phyloP scores from a whole-genome alignment of 768 basidiomycete genomes.

The Tephrocybe rancida region DNA sequence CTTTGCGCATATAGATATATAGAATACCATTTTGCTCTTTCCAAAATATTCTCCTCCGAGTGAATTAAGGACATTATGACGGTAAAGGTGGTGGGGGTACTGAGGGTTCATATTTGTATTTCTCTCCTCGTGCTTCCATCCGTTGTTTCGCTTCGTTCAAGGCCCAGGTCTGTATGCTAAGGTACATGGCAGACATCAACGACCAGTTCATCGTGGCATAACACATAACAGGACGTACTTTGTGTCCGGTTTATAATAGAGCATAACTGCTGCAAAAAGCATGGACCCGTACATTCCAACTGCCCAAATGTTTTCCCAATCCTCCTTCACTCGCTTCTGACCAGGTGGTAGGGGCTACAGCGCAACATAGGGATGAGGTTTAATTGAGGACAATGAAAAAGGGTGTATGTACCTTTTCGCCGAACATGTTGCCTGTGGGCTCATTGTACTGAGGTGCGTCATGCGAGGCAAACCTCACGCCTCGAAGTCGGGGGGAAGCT shows the following conservation, averaged over 20 bases:
- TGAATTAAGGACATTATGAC: conserved; percentile 18
- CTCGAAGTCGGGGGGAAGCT: conserved; percentile 34
- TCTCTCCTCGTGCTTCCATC: conserved; percentile 93
- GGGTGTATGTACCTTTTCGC: conserved; percentile 83
- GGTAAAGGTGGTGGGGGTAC: conserved; percentile 29
- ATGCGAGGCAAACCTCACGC: conserved; percentile 67
- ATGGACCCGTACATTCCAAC: conserved; percentile 90
- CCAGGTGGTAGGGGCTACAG: conserved; percentile 74
- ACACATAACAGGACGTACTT: conserved; percentile 55
- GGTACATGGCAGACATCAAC: background rate
- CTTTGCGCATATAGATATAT: conserved; percentile 10
- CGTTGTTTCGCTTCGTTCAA: conserved; percentile 85
- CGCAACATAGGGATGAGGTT: conserved; percentile 2
- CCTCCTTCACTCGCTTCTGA: conserved; percentile 84
- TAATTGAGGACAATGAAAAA: background rate
- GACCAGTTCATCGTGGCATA: background rate
- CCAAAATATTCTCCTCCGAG: background rate
- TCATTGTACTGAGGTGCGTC: conserved; percentile 87
- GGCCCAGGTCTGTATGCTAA: conserved; percentile 92
- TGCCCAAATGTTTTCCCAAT: conserved; percentile 92
- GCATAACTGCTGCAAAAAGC: conserved; percentile 69
- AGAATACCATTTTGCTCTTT: background rate
- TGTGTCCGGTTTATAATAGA: conserved; percentile 94
- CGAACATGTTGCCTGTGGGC: conserved; percentile 85
- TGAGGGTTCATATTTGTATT: conserved; percentile 78